These are phyloP conservation scores for Sporisorium graminicola DNA, from an alignment of 1,284 basidiomycete genomes.

Conservation along the genomic window DNA sequence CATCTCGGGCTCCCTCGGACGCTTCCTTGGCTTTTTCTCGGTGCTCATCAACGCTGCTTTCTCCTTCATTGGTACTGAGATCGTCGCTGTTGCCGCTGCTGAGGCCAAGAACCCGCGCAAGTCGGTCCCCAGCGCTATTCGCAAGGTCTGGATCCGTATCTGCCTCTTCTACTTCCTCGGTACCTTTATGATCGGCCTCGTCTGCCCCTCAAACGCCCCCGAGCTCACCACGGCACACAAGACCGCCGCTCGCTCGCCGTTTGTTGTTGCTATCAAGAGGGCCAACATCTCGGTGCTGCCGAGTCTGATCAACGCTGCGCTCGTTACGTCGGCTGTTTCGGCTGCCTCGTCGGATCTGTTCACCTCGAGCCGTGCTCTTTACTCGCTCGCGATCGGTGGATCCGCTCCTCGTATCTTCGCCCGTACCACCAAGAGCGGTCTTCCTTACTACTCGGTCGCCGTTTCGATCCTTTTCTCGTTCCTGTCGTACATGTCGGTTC, in stretches of 20 bases:
- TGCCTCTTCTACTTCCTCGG: slow-evolving; percentile 71
- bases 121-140: slow-evolving; percentile 60
- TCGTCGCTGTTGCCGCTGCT: slow-evolving; percentile 84
- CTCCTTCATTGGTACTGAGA: slow-evolving; percentile 84
- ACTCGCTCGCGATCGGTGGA: slow-evolving; percentile 81
- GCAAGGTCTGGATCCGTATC: slow-evolving; percentile 63
- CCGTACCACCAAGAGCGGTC: slow-evolving; percentile 77
- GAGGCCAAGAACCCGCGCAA: slow-evolving; percentile 73
- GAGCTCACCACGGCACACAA: slow-evolving; percentile 51
- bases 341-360: slow-evolving; percentile 86
- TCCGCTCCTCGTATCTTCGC: slow-evolving; percentile 83
- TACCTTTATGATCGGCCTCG: slow-evolving; percentile 68
- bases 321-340: slow-evolving; percentile 85
- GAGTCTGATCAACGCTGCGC: slow-evolving; percentile 78
- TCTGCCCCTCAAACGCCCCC: slow-evolving; percentile 58
- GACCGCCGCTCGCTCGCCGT: slow-evolving; percentile 51
- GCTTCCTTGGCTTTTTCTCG: slow-evolving; percentile 69
- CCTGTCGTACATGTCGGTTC: slow-evolving; percentile 76
- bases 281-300: slow-evolving; percentile 71
- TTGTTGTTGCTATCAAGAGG: slow-evolving; percentile 68
- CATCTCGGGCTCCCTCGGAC: slow-evolving; percentile 72
- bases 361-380: slow-evolving; percentile 79
- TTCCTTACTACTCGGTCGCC: slow-evolving; percentile 80
- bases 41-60: slow-evolving; percentile 77
- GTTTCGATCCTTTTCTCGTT: slow-evolving; percentile 78